Percentiles rank a stretch among this genome's conserved stretches.
Conservation (phyloP, 2,329 filamentous ascomycete genomes). For the Hawksworthiomyces lignivorus region DNA sequence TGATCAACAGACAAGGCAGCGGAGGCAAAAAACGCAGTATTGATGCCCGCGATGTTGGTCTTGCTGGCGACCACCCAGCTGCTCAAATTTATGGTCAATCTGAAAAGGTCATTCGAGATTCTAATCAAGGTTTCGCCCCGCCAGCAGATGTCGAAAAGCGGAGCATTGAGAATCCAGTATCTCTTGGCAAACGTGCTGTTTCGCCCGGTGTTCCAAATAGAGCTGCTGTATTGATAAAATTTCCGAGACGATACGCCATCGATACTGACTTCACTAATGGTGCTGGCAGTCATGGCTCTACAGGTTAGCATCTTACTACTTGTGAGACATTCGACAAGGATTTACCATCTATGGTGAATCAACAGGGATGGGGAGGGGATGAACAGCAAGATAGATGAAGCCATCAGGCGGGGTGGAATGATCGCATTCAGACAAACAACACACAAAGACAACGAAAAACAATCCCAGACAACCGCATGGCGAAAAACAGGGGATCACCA, state of each 20-base stretch:
- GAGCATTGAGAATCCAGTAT: neutral
- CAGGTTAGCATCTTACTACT: too few relatives aligned
- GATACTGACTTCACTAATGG: slow-evolving; percentile 13
- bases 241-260: slow-evolving; percentile 9
- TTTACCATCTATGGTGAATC: too few relatives aligned
- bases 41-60: slow-evolving; percentile 16
- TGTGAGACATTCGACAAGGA: too few relatives aligned
- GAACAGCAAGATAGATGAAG: too few relatives aligned
- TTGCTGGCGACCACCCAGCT: slow-evolving; percentile 16
- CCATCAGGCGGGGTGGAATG: too few relatives aligned
- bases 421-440: too few relatives aligned
- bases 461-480: too few relatives aligned
- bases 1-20: slow-evolving; percentile 29
- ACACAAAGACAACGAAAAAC: too few relatives aligned
- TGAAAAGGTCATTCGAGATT: slow-evolving; percentile 16
- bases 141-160: neutral
- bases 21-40: slow-evolving; percentile 23
- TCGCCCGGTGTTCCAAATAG: neutral
- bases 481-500: too few relatives aligned
- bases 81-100: slow-evolving; percentile 17
- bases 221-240: neutral
- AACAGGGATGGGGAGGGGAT: too few relatives aligned
- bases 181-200: neutral
- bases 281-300: neutral
- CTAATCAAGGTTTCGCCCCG: neutral